A percentile compares a stretch with the other conserved stretches of the same genome.
These are phyloP conservation scores for Prosopis cineraria DNA, from an alignment of 306 rosid genomes.

Conservation along the genomic window DNA sequence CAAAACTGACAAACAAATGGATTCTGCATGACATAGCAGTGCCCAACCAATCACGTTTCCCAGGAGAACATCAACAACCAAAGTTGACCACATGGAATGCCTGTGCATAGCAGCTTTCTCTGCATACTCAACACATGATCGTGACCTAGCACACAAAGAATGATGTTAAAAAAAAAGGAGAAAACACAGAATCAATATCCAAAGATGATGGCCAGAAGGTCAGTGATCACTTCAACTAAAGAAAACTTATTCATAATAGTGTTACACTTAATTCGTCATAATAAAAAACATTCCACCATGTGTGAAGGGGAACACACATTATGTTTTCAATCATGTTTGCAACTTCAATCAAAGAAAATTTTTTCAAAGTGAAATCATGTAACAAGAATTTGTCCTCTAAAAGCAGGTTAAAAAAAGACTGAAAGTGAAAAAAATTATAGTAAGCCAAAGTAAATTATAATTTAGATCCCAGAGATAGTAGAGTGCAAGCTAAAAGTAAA, in stretches of 20 bases:
- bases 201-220: constrained; percentile 27
- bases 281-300: background rate
- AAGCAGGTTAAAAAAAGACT: background rate
- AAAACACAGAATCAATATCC: constrained; percentile 29
- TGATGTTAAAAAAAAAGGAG: constrained; percentile 23
- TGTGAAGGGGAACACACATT: constrained; percentile 10
- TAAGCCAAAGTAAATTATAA: background rate
- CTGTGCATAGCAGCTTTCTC: constrained; percentile 84
- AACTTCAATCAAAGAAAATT: constrained; percentile 18
- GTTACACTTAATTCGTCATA: background rate
- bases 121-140: constrained; percentile 76
- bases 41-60: constrained; percentile 85
- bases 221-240: constrained; percentile 6
- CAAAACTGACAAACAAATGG: constrained; percentile 50
- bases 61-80: constrained; percentile 71
- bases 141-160: constrained; percentile 57
- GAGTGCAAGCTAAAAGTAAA: constrained; percentile 5
- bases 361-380: background rate
- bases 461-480: background rate
- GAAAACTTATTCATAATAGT: constrained; percentile 4
- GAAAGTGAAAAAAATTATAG: background rate
- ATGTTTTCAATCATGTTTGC: background rate
- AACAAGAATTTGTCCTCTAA: constrained; percentile 1
- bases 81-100: constrained; percentile 87
- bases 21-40: constrained; percentile 63